Evolutionary conservation across 2,329 filamentous ascomycete species (phyloP).

Genomic region (Penicillium sp.): DNA sequence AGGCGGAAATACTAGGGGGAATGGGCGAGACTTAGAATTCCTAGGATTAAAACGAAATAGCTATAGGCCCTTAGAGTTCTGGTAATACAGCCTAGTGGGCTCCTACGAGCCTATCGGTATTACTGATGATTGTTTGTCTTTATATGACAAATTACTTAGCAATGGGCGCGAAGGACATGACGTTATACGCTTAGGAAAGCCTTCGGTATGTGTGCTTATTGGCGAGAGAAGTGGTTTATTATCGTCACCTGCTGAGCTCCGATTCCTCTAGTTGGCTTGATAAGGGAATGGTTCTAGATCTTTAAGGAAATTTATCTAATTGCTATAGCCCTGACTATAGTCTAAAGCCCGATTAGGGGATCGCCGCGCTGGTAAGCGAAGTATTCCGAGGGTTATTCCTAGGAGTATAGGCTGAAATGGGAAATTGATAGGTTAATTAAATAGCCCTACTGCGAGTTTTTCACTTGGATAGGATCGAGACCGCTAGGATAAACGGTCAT

Average conservation of each 20-base stretch:
- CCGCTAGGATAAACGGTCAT: no score
- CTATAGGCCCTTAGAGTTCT: background rate
- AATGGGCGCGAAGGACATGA: no score
- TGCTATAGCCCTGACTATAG: no score
- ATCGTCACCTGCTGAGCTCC: background rate
- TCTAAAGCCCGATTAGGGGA: background rate
- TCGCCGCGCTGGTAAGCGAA: background rate
- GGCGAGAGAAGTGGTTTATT: background rate
- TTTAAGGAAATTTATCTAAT: background rate
- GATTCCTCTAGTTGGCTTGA: background rate
- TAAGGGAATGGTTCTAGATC: background rate
- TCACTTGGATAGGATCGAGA: no score
- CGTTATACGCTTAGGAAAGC: no score
- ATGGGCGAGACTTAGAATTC: background rate
- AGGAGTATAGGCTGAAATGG: background rate
- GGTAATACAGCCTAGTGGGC: background rate
- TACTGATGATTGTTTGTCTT: no score
- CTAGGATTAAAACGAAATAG: background rate
- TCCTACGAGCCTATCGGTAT: background rate
- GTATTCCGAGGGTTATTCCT: background rate
- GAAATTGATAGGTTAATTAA: background rate
- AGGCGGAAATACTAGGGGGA: background rate
- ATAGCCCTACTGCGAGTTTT: background rate
- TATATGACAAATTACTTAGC: no score
- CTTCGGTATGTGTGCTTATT: no score